Percentiles rank a stretch among this genome's conserved stretches.
Conservation (phyloP, 2,329 filamentous ascomycete species). For the Epichloe typhina region DNA sequence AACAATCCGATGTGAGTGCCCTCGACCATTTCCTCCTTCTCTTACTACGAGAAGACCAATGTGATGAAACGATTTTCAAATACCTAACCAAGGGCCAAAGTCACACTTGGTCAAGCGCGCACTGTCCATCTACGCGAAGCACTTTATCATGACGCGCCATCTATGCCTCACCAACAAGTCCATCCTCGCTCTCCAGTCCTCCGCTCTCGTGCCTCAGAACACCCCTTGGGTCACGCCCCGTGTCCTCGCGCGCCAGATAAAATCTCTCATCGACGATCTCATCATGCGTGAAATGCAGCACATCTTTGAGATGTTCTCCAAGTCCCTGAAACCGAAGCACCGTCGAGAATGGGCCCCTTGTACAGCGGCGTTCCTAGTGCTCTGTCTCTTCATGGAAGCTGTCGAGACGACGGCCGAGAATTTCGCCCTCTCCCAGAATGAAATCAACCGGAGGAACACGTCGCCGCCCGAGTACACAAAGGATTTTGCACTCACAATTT, state of each 20-base stretch:
- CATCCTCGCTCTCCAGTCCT: constrained; percentile 26
- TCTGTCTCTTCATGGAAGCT: constrained; percentile 46
- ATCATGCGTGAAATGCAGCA: constrained; percentile 36
- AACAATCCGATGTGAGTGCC: constrained; percentile 28
- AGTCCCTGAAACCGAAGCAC: constrained; percentile 40
- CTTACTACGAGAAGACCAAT: neutral
- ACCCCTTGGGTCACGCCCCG: constrained; percentile 35
- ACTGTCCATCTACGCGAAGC: constrained; percentile 41
- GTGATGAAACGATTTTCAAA: neutral
- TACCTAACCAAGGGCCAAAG: constrained; percentile 10
- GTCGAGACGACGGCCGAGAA: constrained; percentile 39
- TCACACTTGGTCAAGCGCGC: constrained; percentile 39
- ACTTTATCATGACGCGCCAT: constrained; percentile 43
- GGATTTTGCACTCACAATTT: constrained; percentile 31
- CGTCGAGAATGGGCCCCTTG: constrained; percentile 43
- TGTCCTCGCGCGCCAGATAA: constrained; percentile 43
- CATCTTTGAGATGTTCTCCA: constrained; percentile 39
- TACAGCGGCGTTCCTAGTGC: constrained; percentile 40
- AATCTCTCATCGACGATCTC: constrained; percentile 42
- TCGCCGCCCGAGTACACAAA: constrained; percentile 25
- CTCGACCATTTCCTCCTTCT: neutral
- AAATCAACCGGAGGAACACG: constrained; percentile 30
- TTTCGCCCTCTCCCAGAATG: constrained; percentile 37
- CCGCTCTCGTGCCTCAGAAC: constrained; percentile 30
- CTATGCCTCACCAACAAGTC: constrained; percentile 35